Evolutionary conservation across 345 rosid species (phyloP).

Genomic region (Linum lewisii): DNA sequence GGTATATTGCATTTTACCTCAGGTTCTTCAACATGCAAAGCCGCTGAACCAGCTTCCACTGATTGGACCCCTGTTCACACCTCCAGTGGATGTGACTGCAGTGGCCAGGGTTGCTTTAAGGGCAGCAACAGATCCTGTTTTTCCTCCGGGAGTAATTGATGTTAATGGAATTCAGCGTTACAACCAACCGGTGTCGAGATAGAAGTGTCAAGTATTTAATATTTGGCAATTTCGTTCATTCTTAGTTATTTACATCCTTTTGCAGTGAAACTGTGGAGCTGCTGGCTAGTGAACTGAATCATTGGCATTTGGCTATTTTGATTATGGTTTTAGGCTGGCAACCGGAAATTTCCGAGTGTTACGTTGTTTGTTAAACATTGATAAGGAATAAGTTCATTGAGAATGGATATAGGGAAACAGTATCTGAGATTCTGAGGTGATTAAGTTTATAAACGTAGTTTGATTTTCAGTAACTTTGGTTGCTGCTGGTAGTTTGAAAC

Average conservation of each 20-base stretch:
- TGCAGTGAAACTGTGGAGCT: not conserved
- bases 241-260: not conserved
- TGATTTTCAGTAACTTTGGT: too few species aligned
- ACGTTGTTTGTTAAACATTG: too few species aligned
- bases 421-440: too few species aligned
- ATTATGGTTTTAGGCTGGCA: too few species aligned
- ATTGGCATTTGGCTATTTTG: too few species aligned
- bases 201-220: slow-evolving; percentile 9
- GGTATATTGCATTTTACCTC: not conserved
- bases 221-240: not conserved
- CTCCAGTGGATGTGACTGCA: slow-evolving; percentile 38
- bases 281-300: not conserved
- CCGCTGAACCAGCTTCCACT: slow-evolving; percentile 47
- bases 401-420: too few species aligned
- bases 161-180: slow-evolving; percentile 36
- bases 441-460: too few species aligned
- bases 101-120: slow-evolving; percentile 47
- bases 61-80: slow-evolving; percentile 43
- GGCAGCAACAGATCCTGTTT: slow-evolving; percentile 49
- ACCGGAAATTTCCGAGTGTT: too few species aligned
- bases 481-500: too few species aligned
- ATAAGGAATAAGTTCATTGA: too few species aligned
- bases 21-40: slow-evolving; percentile 47
- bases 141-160: slow-evolving; percentile 49
- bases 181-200: slow-evolving; percentile 35